phyloP scores from a whole-genome alignment of 2,329 filamentous ascomycete genomes.

The Paecilomyces fulvus region DNA sequence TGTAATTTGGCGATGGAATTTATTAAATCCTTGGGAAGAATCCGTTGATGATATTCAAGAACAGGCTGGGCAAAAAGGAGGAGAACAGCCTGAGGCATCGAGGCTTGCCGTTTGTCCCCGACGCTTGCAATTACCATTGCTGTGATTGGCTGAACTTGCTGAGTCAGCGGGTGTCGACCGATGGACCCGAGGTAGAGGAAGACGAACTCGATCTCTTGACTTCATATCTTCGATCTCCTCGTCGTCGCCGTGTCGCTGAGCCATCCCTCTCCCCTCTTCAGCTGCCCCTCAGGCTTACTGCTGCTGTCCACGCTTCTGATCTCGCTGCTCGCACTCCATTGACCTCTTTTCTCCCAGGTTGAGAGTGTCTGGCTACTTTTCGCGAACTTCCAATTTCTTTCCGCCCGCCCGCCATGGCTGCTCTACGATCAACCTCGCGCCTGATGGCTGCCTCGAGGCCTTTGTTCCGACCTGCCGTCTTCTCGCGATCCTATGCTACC shows the following conservation, averaged over 20 bases:
- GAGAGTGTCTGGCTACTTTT: constrained; percentile 2
- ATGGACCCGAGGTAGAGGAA: constrained; percentile 29
- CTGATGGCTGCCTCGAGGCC: constrained; percentile 35
- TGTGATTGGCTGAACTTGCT: constrained; percentile 22
- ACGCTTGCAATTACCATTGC: constrained; percentile 27
- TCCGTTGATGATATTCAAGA: no score
- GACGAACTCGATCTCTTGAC: constrained; percentile 13
- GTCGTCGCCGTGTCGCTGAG: constrained; percentile 8
- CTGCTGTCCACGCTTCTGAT: constrained; percentile 7
- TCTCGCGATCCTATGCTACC: constrained; percentile 41
- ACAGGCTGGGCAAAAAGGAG: neutral
- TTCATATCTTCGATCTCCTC: constrained; percentile 8
- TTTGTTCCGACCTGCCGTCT: constrained; percentile 32
- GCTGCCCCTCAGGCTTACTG: neutral
- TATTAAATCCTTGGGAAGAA: no score
- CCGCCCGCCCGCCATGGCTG: constrained; percentile 33
- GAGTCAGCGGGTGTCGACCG: constrained; percentile 25
- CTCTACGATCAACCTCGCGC: constrained; percentile 41
- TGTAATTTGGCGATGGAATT: no score
- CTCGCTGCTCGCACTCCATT: constrained; percentile 1
- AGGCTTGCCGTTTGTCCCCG: constrained; percentile 27
- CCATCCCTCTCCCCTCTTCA: constrained; percentile 1
- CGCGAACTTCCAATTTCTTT: constrained; percentile 3
- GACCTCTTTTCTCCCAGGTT: constrained; percentile 2
- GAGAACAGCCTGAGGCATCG: neutral